These are phyloP conservation scores for Aureobasidium sp. DNA, from an alignment of 2,329 filamentous ascomycete species.

Conservation along the genomic window DNA sequence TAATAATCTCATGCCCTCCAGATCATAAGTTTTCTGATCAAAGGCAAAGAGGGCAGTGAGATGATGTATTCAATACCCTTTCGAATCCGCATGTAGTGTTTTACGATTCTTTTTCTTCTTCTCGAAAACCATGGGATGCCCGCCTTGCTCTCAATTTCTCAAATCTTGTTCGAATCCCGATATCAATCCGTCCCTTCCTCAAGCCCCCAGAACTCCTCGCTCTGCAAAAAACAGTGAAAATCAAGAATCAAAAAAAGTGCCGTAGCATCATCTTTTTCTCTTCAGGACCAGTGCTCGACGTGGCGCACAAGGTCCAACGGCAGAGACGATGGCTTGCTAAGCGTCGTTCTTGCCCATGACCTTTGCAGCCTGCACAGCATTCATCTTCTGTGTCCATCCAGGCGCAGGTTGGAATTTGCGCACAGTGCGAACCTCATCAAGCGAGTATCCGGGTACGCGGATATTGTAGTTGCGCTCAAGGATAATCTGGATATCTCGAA, in stretches of 20 bases:
- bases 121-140: too few species aligned
- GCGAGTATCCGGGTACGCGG: slow-evolving; percentile 85
- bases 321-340: slow-evolving; percentile 36
- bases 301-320: slow-evolving; percentile 63
- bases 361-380: slow-evolving; percentile 90
- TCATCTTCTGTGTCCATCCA: slow-evolving; percentile 95
- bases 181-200: too few species aligned
- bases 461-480: slow-evolving; percentile 62
- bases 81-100: too few species aligned
- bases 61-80: too few species aligned
- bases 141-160: too few species aligned
- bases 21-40: too few species aligned
- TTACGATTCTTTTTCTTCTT: too few species aligned
- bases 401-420: slow-evolving; percentile 84
- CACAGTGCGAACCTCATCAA: slow-evolving; percentile 89
- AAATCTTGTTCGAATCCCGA: too few species aligned
- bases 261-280: not conserved
- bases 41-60: too few species aligned
- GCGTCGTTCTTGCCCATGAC: slow-evolving; percentile 41
- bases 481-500: slow-evolving; percentile 53
- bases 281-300: not conserved
- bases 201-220: not conserved
- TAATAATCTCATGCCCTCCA: too few species aligned
- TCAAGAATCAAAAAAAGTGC: too few species aligned
- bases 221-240: not conserved